A percentile compares a stretch with the other conserved stretches of the same genome.
Evolutionary conservation across 164 flowering plant genomes (phyloP).

Genomic region (Hamamelis virginiana): DNA sequence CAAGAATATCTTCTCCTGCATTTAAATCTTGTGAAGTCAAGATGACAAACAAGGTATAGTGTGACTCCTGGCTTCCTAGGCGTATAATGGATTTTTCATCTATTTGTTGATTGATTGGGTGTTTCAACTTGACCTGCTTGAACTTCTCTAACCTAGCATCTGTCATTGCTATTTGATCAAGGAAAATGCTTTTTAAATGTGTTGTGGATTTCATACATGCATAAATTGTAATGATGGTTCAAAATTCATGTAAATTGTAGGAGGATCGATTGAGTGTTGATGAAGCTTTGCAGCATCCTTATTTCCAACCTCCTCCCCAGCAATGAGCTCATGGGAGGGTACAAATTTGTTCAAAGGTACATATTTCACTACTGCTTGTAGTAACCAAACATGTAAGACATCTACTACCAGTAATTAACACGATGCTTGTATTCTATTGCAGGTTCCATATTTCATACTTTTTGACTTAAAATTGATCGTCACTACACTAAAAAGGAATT

Average conservation of each 20-base stretch:
- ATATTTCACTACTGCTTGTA: not conserved
- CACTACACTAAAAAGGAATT: not conserved
- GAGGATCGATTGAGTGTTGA: conserved; percentile 87
- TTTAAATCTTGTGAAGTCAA: too few relatives aligned
- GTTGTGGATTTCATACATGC: not conserved
- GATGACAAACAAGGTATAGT: too few relatives aligned
- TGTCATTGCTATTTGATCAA: too few relatives aligned
- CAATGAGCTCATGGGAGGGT: conserved; percentile 4
- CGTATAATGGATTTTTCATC: too few relatives aligned
- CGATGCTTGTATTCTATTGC: not conserved
- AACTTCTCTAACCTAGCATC: too few relatives aligned
- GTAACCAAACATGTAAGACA: too few relatives aligned
- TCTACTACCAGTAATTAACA: too few relatives aligned
- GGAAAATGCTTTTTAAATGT: too few relatives aligned
- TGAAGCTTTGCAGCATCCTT: conserved; percentile 91
- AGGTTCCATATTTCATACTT: not conserved
- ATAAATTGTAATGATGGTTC: not conserved
- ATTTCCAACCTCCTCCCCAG: conserved; percentile 52
- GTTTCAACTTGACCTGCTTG: too few relatives aligned
- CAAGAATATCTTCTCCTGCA: too few relatives aligned
- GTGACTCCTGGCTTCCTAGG: too few relatives aligned
- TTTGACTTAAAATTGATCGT: not conserved
- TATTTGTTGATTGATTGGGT: too few relatives aligned
- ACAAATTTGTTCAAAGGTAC: not conserved
- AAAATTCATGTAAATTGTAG: conserved; percentile 33